Evolutionary conservation across 2,329 filamentous ascomycete genomes (phyloP), one percentile per base, ranked within the genome.

Genomic region (Ascosphaera aggregata): DNA sequence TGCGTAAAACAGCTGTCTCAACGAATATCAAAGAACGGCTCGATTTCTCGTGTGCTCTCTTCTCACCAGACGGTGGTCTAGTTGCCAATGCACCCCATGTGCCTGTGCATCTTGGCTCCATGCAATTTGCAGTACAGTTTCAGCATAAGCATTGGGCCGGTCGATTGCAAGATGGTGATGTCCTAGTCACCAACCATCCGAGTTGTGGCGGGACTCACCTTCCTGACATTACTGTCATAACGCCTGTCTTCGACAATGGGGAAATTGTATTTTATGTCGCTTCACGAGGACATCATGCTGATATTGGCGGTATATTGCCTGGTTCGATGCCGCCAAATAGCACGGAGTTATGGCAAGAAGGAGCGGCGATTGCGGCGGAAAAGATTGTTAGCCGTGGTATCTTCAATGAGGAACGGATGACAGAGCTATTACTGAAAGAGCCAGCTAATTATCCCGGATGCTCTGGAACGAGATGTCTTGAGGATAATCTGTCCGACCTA

Each of bases 21-120:
- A 66, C 62, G 0, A 86, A 85, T 47, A 80, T 86, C 51, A 86
- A 86, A 52, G 80, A 86, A 79, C 71, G 80, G 3, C 65, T 86
- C 1, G 80, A 89, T 50, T 89, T 82, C 49, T 84, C 77, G 2
- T 89, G 80, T 45, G 80, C 80, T 19, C 64, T 86, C 1, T 86
- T 86, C 45, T 80, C 84, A 46, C 68, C 73, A 0, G 70, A 72
- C 7, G 80, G 80, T 15, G 78, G 76, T 0, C 61, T 86, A 1
- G 80, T 86, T 1, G 60, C 60, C 4, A 63, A 63, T 44, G 67
- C 80, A 15, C 80, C 80, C 0, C 80, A 89, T 60, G 60, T 89
- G 9, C 80, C 80, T 0, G 79, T 85, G 1, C 80, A 86, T 51
- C 61, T 89, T 9, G 80, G 80, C 19, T 81, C 75, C 37, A 84